Conservation (phyloP, 768 basidiomycete genomes). For the Macrolepiota fuliginosa region DNA sequence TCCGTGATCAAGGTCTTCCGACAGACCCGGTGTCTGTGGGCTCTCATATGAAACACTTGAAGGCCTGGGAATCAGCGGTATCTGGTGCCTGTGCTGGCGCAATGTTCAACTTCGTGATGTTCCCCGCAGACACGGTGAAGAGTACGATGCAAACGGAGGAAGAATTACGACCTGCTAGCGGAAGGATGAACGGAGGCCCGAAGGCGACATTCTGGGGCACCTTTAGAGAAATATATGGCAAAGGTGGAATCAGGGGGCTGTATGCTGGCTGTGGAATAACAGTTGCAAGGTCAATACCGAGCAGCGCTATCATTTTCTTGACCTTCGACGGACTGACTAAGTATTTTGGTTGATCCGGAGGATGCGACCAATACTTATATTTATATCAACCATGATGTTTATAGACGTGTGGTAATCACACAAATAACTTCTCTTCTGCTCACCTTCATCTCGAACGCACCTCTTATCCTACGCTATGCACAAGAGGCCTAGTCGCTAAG, state of each 20-base stretch:
- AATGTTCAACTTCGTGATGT: slow-evolving; percentile 82
- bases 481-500: no score
- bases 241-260: slow-evolving; percentile 77
- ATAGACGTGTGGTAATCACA: background rate
- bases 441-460: no score
- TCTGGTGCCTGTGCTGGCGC: slow-evolving; percentile 87
- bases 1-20: slow-evolving; percentile 17
- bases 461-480: no score
- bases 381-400: background rate
- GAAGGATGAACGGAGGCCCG: slow-evolving; percentile 21
- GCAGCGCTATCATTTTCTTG: slow-evolving; percentile 89
- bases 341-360: slow-evolving; percentile 31
- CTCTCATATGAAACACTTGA: slow-evolving; percentile 32
- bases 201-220: slow-evolving; percentile 49
- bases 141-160: slow-evolving; percentile 93
- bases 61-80: slow-evolving; percentile 79
- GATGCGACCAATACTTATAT: background rate
- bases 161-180: slow-evolving; percentile 60
- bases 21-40: background rate
- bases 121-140: slow-evolving; percentile 95
- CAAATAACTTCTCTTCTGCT: no score
- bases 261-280: slow-evolving; percentile 96
- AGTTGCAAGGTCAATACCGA: slow-evolving; percentile 78
- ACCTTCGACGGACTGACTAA: slow-evolving; percentile 79
- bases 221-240: slow-evolving; percentile 66